Percentiles rank a stretch among this genome's conserved stretches.
Conservation (phyloP, 2,329 filamentous ascomycete species). For the Cytospora paraplurivora region DNA sequence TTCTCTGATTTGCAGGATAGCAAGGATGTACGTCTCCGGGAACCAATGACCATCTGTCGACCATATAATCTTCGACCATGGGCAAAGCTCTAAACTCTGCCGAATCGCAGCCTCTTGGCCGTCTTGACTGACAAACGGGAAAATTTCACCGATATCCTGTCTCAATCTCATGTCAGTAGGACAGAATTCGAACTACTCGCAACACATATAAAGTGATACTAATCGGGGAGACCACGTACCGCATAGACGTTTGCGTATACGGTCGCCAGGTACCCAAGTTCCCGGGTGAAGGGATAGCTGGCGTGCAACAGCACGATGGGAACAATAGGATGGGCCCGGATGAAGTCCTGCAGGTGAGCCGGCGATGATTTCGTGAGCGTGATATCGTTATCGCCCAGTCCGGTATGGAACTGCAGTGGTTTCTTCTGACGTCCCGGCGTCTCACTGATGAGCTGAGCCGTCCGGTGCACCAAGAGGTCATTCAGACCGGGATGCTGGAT, state of each 20-base stretch:
- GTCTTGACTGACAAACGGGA: conserved; percentile 74
- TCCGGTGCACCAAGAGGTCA: conserved; percentile 66
- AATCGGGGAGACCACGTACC: conserved; percentile 3
- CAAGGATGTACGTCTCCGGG: conserved; percentile 75
- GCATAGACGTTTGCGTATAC: conserved; percentile 80
- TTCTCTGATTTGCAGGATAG: conserved; percentile 71
- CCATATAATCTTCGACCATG: conserved; percentile 75
- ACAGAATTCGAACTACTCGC: neutral
- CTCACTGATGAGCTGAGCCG: conserved; percentile 59
- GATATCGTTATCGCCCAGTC: conserved; percentile 79
- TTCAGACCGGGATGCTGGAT: conserved; percentile 68
- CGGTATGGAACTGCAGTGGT: conserved; percentile 82
- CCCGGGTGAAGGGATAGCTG: conserved; percentile 77
- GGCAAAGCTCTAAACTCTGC: conserved; percentile 74
- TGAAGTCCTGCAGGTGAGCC: conserved; percentile 72
- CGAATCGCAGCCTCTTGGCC: conserved; percentile 72
- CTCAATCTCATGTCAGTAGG: neutral
- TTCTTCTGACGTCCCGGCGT: conserved; percentile 55
- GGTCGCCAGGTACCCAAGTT: conserved; percentile 76
- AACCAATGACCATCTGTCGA: conserved; percentile 81
- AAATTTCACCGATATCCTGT: conserved; percentile 78
- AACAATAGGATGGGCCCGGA: conserved; percentile 67
- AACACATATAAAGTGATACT: neutral
- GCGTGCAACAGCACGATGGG: conserved; percentile 80
- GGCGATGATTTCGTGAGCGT: conserved; percentile 70